Base-by-base conservation (phyloP, 495 filamentous ascomycete genomes). In the Xylaria longipes region DNA sequence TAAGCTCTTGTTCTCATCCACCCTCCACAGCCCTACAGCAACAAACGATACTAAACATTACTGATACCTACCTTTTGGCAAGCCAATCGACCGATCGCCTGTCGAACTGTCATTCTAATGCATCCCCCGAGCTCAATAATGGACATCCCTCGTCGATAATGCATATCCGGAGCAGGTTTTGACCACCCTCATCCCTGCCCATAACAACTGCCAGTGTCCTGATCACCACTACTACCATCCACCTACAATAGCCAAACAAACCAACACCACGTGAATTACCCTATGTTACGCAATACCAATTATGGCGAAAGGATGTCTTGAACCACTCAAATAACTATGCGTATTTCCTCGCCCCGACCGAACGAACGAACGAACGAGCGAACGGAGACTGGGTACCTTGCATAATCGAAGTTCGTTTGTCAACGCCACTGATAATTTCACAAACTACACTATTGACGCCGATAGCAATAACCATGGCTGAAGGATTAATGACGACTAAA, bases 341-440 rank as follows among this genome's bases (percentile, higher is more conserved):
- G n/a, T 31, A 35, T 37, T 66, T 31, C 3, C 43, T 66, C 29
- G 12, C 31, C 63, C 45, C 29, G 29, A 52, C 25, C 27, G 29
- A 50, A 17, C 37, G 37, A 39, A 35, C 37, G 37, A 39, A 35
- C 65, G 31, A 67, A 33, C 46, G 29, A 65, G 41, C 39, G 61
- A 46, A 29, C 25, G 3, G 14, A 54, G 15, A 31, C 39, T 29
- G 35, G 50, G 52, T 50, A 58, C 61, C 61, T 58, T 60, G 31
- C 48, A 57, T 65, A 41, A 46, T 56, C 58, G 41, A 65, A 57
- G 41, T 48, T 60, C 61, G 27, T 39, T 35, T 39, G 64, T 66
- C 69, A 45, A 52, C 62, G 62, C 29, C 69, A 66, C 61, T 29
- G 60, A 65, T 58, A 17, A 45, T 56, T 33, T 46, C 25, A 57